Evolutionary conservation across 2,329 filamentous ascomycete genomes (phyloP).

Genomic region (Akanthomyces lecanii): DNA sequence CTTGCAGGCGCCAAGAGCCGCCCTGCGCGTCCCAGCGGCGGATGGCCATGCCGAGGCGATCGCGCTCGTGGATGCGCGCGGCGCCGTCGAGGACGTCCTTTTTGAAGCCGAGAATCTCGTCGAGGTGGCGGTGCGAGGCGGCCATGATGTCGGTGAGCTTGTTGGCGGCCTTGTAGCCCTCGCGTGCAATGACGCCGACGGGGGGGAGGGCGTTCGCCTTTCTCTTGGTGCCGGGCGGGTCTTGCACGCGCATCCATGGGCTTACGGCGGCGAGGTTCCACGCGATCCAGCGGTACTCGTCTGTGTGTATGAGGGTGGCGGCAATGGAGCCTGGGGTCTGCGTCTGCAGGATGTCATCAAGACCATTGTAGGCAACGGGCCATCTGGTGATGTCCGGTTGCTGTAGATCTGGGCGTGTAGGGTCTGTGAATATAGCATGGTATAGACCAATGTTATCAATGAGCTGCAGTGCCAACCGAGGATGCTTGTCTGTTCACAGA

Average conservation of each 20-base stretch:
- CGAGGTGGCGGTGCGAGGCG: slow-evolving; percentile 58
- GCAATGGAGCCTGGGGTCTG: slow-evolving; percentile 45
- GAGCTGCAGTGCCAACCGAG: slow-evolving; percentile 57
- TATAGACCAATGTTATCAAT: slow-evolving; percentile 67
- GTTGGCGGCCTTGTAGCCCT: slow-evolving; percentile 77
- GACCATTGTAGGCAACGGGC: slow-evolving; percentile 58
- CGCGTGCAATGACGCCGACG: slow-evolving; percentile 53
- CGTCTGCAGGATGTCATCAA: slow-evolving; percentile 48
- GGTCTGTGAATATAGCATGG: slow-evolving; percentile 68
- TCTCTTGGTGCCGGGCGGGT: slow-evolving; percentile 38
- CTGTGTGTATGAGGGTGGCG: slow-evolving; percentile 53
- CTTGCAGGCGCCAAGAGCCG: slow-evolving; percentile 66
- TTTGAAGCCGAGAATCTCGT: slow-evolving; percentile 61
- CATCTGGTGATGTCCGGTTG: slow-evolving; percentile 58
- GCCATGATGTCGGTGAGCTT: slow-evolving; percentile 66
- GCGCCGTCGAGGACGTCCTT: slow-evolving; percentile 44
- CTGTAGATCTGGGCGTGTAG: slow-evolving; percentile 48
- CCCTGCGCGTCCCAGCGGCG: slow-evolving; percentile 61
- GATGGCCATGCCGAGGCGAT: slow-evolving; percentile 69
- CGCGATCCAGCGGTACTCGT: slow-evolving; percentile 64
- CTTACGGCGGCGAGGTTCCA: slow-evolving; percentile 74
- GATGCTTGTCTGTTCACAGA: slow-evolving; percentile 47
- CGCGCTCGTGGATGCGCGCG: slow-evolving; percentile 48
- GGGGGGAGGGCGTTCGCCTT: slow-evolving; percentile 51
- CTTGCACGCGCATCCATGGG: slow-evolving; percentile 61